Evolutionary conservation across 1,139 yeast species (phyloP), one percentile per base, ranked within the genome.

Genomic region (Pichia sp.): DNA sequence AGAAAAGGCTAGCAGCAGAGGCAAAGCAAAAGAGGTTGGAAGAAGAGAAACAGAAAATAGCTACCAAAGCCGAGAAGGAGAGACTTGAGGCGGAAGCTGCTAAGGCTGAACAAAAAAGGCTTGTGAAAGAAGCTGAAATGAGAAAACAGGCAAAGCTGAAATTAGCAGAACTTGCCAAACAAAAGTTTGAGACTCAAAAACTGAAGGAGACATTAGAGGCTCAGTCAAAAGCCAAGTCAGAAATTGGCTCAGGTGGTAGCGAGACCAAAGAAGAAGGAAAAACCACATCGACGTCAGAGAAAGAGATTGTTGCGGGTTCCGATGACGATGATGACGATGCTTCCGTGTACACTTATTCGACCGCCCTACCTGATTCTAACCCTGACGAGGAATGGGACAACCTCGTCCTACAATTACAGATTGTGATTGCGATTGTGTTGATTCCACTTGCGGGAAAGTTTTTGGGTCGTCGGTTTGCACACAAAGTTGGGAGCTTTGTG

Each of bases 361-460:
- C 54, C 3, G 49, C 40, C 31, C 10, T 37, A 3, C 5, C 31
- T 16, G 5, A 43, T 13, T n/a, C 76, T 73, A 49, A 87, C 89
- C 0, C 90, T 22, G 46, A 86, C 64, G 76, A 79, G 57, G 90
- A 87, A 61, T 87, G 95, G 95, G 93, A 87, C 51, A 91, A 85
- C 62, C 83, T 87, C 47, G 62, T 87, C 54, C 70, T 72, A 44
- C 93, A 86, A 63, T 65, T 87, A 47, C 77, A 77, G 43, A 76
- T 75, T 12, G 71, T 87, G 43, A 67, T 84, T 21, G 76, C 78
- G 49, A 70, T 80, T 55, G 80, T 87, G 16, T 62, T 87, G 44
- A 72, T 86, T 49, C 96, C 96, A 0, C 67, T 86, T 55, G 63
- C 84, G 5, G 95, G 95, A 36, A 84, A 83, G 66, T 74, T 83